phyloP scores from a whole-genome alignment of 345 rosid genomes.

The Acer saccharum region DNA sequence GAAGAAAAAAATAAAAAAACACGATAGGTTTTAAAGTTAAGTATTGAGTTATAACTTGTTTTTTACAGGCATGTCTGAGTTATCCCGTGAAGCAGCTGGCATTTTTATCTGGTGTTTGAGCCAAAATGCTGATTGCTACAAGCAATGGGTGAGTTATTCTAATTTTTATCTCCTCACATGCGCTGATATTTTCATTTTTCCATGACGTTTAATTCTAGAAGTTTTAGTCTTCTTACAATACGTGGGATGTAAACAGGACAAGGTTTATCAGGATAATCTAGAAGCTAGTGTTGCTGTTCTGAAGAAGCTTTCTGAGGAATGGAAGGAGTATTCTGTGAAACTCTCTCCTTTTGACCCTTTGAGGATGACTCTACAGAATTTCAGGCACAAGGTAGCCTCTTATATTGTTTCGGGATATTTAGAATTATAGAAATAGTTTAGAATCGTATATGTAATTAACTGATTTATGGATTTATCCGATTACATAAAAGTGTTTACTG shows the following conservation, averaged over 20 bases:
- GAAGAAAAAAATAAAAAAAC: neutral
- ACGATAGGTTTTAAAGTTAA: constrained; percentile 1
- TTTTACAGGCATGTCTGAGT: constrained; percentile 49
- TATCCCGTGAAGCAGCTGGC: constrained; percentile 71
- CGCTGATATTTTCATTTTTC: neutral
- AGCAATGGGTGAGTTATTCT: constrained; percentile 65
- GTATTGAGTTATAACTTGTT: constrained; percentile 12
- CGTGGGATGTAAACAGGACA: constrained; percentile 45
- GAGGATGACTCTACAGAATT: constrained; percentile 52
- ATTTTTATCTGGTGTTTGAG: constrained; percentile 62
- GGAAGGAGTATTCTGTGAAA: constrained; percentile 60
- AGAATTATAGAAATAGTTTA: neutral
- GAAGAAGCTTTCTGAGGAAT: constrained; percentile 51
- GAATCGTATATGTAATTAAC: neutral
- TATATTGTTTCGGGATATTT: neutral
- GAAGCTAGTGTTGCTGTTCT: constrained; percentile 61
- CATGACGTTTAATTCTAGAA: neutral
- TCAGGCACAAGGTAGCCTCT: constrained; percentile 56
- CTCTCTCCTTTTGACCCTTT: constrained; percentile 46
- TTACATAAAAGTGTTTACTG: neutral
- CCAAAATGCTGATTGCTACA: constrained; percentile 67
- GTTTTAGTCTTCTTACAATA: constrained; percentile 3
- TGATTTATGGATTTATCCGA: neutral
- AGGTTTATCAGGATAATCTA: constrained; percentile 58
- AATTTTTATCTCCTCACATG: constrained; percentile 9